These are phyloP conservation scores for Kalanchoe fedtschenkoi DNA, from an alignment of 164 flowering plant genomes.

Conservation along the genomic window DNA sequence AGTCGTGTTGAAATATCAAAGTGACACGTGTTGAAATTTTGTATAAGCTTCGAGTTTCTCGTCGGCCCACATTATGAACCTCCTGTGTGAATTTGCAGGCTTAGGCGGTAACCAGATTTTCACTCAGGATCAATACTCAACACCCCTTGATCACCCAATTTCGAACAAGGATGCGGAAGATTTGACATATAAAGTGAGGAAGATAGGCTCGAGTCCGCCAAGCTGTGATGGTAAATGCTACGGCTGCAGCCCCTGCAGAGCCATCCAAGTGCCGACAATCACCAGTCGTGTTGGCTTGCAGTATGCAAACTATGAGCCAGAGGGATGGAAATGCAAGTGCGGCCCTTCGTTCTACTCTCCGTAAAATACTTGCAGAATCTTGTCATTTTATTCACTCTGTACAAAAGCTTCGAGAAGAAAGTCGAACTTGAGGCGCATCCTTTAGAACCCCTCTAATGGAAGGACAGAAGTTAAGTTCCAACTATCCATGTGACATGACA, in stretches of 20 bases:
- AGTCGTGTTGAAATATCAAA: too few relatives aligned
- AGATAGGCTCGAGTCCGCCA: constrained; percentile 56
- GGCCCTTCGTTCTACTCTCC: constrained; percentile 48
- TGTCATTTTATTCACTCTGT: neutral
- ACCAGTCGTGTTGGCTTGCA: constrained; percentile 22
- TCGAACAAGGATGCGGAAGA: constrained; percentile 6
- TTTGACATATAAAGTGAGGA: constrained; percentile 9
- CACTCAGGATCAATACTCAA: too few relatives aligned
- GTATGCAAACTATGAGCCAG: constrained; percentile 52
- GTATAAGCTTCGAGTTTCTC: too few relatives aligned
- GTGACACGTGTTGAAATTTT: too few relatives aligned
- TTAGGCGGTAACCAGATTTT: too few relatives aligned
- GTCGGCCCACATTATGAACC: too few relatives aligned
- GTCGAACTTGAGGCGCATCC: too few relatives aligned
- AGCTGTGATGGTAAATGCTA: constrained; percentile 48
- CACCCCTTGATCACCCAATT: too few relatives aligned
- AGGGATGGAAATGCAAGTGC: constrained; percentile 61
- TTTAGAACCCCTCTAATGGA: too few relatives aligned
- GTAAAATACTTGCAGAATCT: constrained; percentile 7
- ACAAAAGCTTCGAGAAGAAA: neutral
- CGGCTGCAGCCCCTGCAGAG: constrained; percentile 50
- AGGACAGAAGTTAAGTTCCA: too few relatives aligned
- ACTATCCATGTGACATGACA: too few relatives aligned
- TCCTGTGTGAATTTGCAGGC: neutral
- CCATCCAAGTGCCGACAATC: constrained; percentile 51